Evolutionary conservation across 805 yeast species (phyloP).

Genomic region (Candida oleophila): DNA sequence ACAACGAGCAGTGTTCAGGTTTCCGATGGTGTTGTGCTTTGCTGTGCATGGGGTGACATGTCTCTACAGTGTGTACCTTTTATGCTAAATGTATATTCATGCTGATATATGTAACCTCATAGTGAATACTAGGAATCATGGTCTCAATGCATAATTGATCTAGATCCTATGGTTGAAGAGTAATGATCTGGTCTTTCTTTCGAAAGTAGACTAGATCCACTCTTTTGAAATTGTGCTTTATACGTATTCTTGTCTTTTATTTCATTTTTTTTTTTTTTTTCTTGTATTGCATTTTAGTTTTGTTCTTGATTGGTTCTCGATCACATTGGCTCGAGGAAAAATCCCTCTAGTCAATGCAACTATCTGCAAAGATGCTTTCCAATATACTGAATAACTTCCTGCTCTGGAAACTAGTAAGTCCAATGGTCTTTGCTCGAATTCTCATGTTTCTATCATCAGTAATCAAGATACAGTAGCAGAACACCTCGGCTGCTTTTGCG

Average conservation of each 20-base stretch:
- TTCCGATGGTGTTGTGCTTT: too few species aligned
- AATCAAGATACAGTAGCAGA: conserved; percentile 59
- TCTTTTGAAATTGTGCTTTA: too few species aligned
- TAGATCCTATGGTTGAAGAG: background rate
- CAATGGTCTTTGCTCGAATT: conserved; percentile 58
- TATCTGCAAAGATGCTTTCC: conserved; percentile 45
- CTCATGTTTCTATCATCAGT: conserved; percentile 78
- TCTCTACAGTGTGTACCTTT: background rate
- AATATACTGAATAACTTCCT: conserved; percentile 59
- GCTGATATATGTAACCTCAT: conserved; percentile 4
- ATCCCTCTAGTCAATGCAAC: conserved; percentile 47
- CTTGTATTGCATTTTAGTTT: background rate
- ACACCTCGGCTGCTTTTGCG: conserved; percentile 39
- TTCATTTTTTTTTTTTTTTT: background rate
- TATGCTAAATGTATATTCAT: conserved; percentile 4
- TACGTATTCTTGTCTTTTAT: background rate
- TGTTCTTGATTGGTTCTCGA: too few species aligned
- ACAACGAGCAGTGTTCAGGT: too few species aligned
- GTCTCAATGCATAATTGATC: background rate
- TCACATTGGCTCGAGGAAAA: background rate
- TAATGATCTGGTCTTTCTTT: background rate
- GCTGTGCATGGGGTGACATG: background rate
- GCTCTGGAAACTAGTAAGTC: conserved; percentile 54
- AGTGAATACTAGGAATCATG: background rate
- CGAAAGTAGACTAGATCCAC: too few species aligned